phyloP scores from a whole-genome alignment of 2,329 filamentous ascomycete species.

The Sporothrix brasiliensis region DNA sequence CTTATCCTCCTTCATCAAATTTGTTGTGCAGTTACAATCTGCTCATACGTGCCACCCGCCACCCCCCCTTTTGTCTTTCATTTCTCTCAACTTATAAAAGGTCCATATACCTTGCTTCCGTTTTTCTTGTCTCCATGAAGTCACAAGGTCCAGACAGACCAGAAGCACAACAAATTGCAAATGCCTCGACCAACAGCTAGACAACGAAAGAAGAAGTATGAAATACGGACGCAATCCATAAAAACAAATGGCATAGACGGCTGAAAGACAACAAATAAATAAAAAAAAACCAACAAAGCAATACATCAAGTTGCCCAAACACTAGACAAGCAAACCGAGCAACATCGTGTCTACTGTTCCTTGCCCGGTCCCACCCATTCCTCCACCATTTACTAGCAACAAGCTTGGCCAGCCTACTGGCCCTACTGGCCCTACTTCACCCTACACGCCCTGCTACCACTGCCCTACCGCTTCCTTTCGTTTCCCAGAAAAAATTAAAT shows the following conservation, averaged over 20 bases:
- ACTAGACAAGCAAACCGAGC: not conserved
- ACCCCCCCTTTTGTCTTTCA: not conserved
- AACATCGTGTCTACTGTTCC: constrained; percentile 22
- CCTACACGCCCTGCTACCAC: constrained; percentile 22
- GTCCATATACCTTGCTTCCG: not conserved
- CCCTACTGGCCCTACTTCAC: not conserved
- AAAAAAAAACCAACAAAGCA: not conserved
- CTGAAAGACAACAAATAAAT: not conserved
- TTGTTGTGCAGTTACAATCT: not conserved
- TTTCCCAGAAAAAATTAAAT: constrained; percentile 29
- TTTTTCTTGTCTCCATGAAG: constrained; percentile 2
- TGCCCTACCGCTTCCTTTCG: constrained; percentile 26
- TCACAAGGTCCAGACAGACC: constrained; percentile 14
- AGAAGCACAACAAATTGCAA: constrained; percentile 5
- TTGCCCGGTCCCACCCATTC: constrained; percentile 10
- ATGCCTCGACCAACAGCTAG: not conserved
- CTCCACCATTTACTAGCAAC: not conserved
- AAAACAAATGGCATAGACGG: not conserved
- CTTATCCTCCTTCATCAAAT: constrained; percentile 7
- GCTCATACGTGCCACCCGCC: not conserved
- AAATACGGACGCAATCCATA: not conserved
- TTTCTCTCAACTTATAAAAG: not conserved
- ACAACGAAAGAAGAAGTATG: constrained; percentile 10
- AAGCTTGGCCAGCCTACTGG: constrained; percentile 17
- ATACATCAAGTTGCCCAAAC: constrained; percentile 5